phyloP scores from a whole-genome alignment of 2,329 filamentous ascomycete species.

The Knoxdaviesia proteae region DNA sequence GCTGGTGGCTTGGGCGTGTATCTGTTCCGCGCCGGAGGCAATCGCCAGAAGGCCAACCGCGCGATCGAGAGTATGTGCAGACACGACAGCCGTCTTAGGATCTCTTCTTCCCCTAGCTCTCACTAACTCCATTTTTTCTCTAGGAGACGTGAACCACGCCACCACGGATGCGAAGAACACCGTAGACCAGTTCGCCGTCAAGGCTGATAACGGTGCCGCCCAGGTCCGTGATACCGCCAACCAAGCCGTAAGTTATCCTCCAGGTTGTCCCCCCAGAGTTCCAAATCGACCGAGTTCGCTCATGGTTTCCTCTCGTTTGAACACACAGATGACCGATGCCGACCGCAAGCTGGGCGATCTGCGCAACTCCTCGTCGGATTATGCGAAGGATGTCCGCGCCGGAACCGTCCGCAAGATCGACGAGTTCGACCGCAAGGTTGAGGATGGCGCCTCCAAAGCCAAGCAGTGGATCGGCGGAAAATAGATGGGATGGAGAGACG shows the following conservation, averaged over 20 bases:
- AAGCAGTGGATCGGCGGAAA: conserved; percentile 79
- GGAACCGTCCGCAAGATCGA: conserved; percentile 54
- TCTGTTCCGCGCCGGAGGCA: conserved; percentile 70
- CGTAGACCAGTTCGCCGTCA: too few relatives aligned
- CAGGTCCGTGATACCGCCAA: too few relatives aligned
- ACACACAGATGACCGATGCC: too few relatives aligned
- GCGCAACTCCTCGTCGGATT: too few relatives aligned
- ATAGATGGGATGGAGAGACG: conserved; percentile 7
- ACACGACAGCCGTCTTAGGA: too few relatives aligned
- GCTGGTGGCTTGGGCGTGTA: conserved; percentile 67
- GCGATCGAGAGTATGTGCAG: conserved; percentile 46
- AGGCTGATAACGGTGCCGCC: too few relatives aligned
- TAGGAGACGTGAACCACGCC: not conserved
- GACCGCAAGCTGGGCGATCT: too few relatives aligned
- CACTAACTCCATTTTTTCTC: not conserved
- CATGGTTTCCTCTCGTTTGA: too few relatives aligned
- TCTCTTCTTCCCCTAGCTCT: conserved; percentile 5
- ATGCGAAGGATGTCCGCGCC: conserved; percentile 39
- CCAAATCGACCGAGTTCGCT: too few relatives aligned
- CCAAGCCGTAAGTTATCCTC: too few relatives aligned
- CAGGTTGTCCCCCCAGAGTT: too few relatives aligned
- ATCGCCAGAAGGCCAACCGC: conserved; percentile 44
- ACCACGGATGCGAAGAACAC: too few relatives aligned
- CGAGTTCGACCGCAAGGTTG: conserved; percentile 63
- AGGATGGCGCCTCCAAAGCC: conserved; percentile 57